Conservation (phyloP, 306 rosid species). For the Vigna unguiculata region DNA sequence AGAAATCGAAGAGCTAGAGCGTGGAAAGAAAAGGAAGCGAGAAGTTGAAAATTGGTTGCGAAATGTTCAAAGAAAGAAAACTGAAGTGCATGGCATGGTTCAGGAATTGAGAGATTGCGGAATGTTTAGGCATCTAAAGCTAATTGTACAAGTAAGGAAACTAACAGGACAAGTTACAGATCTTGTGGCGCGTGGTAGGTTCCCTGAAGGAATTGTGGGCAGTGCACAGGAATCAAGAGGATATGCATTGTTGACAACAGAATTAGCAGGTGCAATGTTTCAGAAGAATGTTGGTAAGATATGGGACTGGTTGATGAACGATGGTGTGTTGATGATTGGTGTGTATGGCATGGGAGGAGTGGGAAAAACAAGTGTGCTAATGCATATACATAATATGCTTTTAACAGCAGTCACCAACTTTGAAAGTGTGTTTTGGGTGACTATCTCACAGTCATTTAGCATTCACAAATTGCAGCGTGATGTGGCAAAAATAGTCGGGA, state of each 20-base stretch:
- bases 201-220: constrained; percentile 38
- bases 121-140: constrained; percentile 1
- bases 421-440: constrained; percentile 16
- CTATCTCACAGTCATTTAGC: constrained; percentile 3
- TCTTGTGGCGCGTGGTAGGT: constrained; percentile 35
- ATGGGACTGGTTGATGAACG: constrained; percentile 31
- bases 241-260: constrained; percentile 41
- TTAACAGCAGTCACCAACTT: constrained; percentile 21
- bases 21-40: constrained; percentile 36
- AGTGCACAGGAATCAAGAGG: constrained; percentile 38
- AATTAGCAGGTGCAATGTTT: constrained; percentile 40
- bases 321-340: constrained; percentile 40
- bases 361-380: constrained; percentile 48
- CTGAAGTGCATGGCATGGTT: constrained; percentile 33
- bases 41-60: constrained; percentile 18
- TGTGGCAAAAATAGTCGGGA: constrained; percentile 36
- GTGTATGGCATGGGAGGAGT: constrained; percentile 53
- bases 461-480: constrained; percentile 38
- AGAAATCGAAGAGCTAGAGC: constrained; percentile 39
- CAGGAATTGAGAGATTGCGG: not conserved
- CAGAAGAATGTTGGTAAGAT: constrained; percentile 38
- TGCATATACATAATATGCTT: constrained; percentile 47
- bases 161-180: not conserved
- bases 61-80: constrained; percentile 33
- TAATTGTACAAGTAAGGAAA: not conserved